Evolutionary conservation across 176 grass and related monocot genomes (phyloP).

Genomic region (Oryza meridionalis): DNA sequence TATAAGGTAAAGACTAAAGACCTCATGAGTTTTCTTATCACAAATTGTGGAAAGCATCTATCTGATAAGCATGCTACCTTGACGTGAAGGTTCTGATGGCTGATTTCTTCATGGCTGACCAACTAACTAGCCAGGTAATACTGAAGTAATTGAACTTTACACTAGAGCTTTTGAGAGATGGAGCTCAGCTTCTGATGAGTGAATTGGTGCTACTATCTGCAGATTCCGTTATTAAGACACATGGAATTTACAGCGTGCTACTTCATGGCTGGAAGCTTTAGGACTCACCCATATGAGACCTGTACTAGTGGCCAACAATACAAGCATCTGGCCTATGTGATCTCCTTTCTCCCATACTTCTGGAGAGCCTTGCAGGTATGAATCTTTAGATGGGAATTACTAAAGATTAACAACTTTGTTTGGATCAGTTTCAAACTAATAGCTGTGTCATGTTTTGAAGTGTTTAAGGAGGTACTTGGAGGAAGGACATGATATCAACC

Average conservation of each 20-base stretch:
- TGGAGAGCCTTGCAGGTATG: conserved; percentile 99
- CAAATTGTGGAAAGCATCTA: not conserved
- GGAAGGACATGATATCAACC: conserved; percentile 76
- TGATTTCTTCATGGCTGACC: conserved; percentile 99
- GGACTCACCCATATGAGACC: conserved; percentile 53
- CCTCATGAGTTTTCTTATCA: not conserved
- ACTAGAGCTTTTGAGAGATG: not conserved
- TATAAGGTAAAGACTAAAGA: conserved; percentile 69
- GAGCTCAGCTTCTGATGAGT: not conserved
- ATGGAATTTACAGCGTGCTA: conserved; percentile 86
- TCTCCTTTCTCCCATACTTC: conserved; percentile 96
- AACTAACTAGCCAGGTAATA: conserved; percentile 94
- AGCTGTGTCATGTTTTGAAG: conserved; percentile 17
- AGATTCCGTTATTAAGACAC: conserved; percentile 88
- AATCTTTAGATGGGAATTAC: not conserved
- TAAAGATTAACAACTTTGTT: conserved; percentile 1
- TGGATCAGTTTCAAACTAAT: conserved; percentile 25
- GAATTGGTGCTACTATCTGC: not conserved
- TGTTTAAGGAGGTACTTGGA: conserved; percentile 94
- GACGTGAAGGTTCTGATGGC: conserved; percentile 79
- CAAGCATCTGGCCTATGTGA: conserved; percentile 71
- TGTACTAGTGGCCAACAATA: conserved; percentile 68
- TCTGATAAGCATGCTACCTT: not conserved
- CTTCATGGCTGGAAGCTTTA: conserved; percentile 81
- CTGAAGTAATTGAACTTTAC: not conserved